phyloP scores from a whole-genome alignment of 73 alveolate genomes.

The Effrenium voratum region DNA sequence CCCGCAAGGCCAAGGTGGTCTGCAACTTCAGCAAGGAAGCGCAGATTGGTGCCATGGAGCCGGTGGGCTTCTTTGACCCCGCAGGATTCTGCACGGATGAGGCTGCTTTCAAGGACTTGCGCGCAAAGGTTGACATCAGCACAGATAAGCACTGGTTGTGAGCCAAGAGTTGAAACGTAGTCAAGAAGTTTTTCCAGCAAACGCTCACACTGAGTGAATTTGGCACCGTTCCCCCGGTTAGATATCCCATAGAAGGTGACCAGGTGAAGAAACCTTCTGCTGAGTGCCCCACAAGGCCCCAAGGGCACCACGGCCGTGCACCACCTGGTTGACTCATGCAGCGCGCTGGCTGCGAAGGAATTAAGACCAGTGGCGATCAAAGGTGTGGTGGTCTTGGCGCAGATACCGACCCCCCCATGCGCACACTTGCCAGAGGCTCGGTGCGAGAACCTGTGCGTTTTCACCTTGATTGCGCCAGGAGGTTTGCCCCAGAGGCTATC shows the following conservation, averaged over 20 bases:
- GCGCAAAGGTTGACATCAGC: too few relatives aligned
- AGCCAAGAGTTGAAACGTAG: neutral
- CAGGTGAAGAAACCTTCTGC: neutral
- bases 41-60: too few relatives aligned
- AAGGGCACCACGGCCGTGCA: neutral
- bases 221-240: neutral
- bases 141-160: neutral
- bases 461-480: neutral
- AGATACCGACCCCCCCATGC: neutral
- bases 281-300: neutral
- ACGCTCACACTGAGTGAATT: neutral
- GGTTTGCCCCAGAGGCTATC: neutral
- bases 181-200: neutral
- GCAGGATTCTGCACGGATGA: too few relatives aligned
- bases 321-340: neutral
- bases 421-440: neutral
- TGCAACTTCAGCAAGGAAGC: too few relatives aligned
- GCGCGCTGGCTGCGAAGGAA: neutral
- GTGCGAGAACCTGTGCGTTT: neutral
- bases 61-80: too few relatives aligned
- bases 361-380: neutral
- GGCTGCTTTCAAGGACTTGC: too few relatives aligned
- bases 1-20: too few relatives aligned
- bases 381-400: neutral
- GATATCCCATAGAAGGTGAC: neutral